These are phyloP conservation scores for Colletotrichum navitas DNA, from an alignment of 2,329 filamentous ascomycete genomes.

Conservation along the genomic window DNA sequence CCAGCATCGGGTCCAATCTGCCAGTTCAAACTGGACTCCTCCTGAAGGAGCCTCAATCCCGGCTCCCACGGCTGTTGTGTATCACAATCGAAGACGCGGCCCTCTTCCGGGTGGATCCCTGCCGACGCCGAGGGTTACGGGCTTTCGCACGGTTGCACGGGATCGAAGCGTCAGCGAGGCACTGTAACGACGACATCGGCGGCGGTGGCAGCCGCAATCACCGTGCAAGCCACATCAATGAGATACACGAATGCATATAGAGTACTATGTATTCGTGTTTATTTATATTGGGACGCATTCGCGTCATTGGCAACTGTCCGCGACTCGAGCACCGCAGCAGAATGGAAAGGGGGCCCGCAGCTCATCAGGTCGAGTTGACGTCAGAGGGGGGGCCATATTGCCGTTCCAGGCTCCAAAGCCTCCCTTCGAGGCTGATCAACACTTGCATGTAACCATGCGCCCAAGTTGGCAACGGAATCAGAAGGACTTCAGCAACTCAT, in stretches of 20 bases:
- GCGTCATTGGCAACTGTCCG: conserved; percentile 24
- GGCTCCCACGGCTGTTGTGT: conserved; percentile 34
- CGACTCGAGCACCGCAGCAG: conserved; percentile 32
- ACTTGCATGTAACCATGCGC: background rate
- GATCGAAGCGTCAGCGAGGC: conserved; percentile 7
- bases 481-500: conserved; percentile 4
- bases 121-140: conserved; percentile 24
- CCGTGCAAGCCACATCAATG: background rate
- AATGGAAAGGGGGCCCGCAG: conserved; percentile 11
- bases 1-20: conserved; percentile 23
- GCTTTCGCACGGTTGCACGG: conserved; percentile 23
- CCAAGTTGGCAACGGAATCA: background rate
- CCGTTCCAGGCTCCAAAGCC: background rate
- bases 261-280: no score
- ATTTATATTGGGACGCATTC: conserved; percentile 7
- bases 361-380: conserved; percentile 12
- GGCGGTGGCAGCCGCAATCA: background rate
- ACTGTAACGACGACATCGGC: background rate
- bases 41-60: conserved; percentile 30
- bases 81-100: conserved; percentile 36
- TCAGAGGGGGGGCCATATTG: conserved; percentile 12
- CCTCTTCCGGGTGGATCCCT: conserved; percentile 29
- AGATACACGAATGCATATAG: background rate
- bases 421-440: background rate
- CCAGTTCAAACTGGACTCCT: background rate